phyloP scores from a whole-genome alignment of 805 yeast genomes.

The Hanseniaspora mollemarum region DNA sequence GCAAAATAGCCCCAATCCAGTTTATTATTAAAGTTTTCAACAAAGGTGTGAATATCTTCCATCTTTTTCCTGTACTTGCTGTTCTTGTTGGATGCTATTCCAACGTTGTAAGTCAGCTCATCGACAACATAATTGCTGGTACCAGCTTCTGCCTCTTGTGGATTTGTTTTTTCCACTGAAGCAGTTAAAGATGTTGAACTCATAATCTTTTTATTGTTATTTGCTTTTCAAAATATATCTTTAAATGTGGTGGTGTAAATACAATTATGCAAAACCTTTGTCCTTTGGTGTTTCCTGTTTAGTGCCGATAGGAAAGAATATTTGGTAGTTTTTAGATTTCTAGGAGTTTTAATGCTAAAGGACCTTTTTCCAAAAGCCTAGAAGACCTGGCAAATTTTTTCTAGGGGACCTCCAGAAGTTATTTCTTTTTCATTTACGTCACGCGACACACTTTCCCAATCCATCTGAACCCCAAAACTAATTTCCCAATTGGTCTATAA shows the following conservation, averaged over 20 bases:
- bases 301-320: too few relatives aligned
- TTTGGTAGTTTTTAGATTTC: too few relatives aligned
- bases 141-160: neutral
- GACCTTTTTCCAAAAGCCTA: too few relatives aligned
- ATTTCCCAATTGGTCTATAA: neutral
- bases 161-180: neutral
- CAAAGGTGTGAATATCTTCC: slow-evolving; percentile 94
- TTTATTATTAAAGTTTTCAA: slow-evolving; percentile 82
- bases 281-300: too few relatives aligned
- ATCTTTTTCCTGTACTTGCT: slow-evolving; percentile 68
- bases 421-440: neutral
- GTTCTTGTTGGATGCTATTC: slow-evolving; percentile 86
- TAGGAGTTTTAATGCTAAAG: too few relatives aligned
- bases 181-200: neutral
- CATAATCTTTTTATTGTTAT: neutral
- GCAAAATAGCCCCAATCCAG: slow-evolving; percentile 93
- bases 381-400: too few relatives aligned
- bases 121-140: slow-evolving; percentile 1
- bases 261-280: too few relatives aligned
- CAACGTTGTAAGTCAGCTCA: slow-evolving; percentile 64
- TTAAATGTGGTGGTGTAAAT: neutral
- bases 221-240: neutral
- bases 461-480: neutral
- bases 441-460: neutral
- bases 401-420: too few relatives aligned